Evolutionary conservation across 768 basidiomycete genomes (phyloP), one percentile per base, ranked within the genome.

Genomic region (Auricularia auricula-judae): DNA sequence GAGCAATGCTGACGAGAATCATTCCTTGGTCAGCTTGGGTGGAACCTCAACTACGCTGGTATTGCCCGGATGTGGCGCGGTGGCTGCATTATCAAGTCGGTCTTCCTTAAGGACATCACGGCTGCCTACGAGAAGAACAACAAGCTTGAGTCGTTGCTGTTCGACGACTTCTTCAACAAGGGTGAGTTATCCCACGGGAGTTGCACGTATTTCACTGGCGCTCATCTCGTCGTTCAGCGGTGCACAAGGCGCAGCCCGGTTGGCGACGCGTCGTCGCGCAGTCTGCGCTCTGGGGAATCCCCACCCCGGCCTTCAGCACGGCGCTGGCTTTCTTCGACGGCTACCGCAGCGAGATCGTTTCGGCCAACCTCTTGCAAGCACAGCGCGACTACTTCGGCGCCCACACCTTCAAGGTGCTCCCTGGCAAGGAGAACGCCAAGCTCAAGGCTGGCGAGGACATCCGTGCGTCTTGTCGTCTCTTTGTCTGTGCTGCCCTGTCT

Each of bases 1-100:
- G 39, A 14, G 8, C 12, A 14, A 8, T 7, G 39, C 8, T 43
- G 53, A 14, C 21, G 58, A 18, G 18, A 29, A 33, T 63, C 21
- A 34, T 34, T 21, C 12, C 36, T 59, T 67, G 90, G 88, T 72
- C 89, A 42, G 39, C 39, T 42, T 70, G 74, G 72, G 68, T 99
- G 96, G 96, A 86, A 90, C 76, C 80, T 99, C 75, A 98, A 98
- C 84, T 96, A 96, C 74, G 88, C 94, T 70, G 95, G 94, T 66
- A 98, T 99, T 73, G 97, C 97, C 39, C 86, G 82, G 70, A 99
- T 99, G 94, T 99, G 97, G 97, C 93, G 96, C 72, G 97, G 97
- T 69, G 97, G 97, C 69, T 98, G 96, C 77, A 99, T 99, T 77
- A 98, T 99, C 84, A 96, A 96, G 88, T 89, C 86, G 71, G 95